Conservation (phyloP, 2,329 filamentous ascomycete genomes). For the Aspergillus udagawae region DNA sequence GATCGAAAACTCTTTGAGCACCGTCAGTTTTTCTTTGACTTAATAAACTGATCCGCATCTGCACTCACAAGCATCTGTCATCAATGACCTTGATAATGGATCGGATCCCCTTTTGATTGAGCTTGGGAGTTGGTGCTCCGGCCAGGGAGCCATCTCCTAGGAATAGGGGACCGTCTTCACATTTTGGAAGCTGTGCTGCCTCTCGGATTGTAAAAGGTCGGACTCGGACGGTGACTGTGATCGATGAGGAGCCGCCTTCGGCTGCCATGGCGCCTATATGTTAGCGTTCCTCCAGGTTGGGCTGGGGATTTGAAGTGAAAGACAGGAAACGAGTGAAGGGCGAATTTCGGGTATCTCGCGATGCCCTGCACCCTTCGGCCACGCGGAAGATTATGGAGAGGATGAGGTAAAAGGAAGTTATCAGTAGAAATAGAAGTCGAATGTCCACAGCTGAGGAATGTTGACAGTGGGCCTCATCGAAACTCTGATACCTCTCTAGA, state of each 20-base stretch:
- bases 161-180: conserved; percentile 83
- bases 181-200: conserved; percentile 76
- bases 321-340: conserved; percentile 12
- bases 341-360: conserved; percentile 15
- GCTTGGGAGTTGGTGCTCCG: conserved; percentile 76
- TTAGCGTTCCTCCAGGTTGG: conserved; percentile 18
- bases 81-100: conserved; percentile 95
- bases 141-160: conserved; percentile 95
- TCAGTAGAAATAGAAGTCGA: background rate
- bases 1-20: conserved; percentile 77
- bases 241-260: conserved; percentile 46
- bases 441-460: conserved; percentile 19
- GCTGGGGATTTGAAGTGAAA: conserved; percentile 6
- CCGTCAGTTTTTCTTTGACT: conserved; percentile 13
- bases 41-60: background rate
- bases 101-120: conserved; percentile 79
- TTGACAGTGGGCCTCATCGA: conserved; percentile 27
- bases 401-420: conserved; percentile 9
- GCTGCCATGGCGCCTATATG: conserved; percentile 35
- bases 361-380: conserved; percentile 17
- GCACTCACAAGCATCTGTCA: conserved; percentile 83
- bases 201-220: conserved; percentile 77
- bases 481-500: background rate
- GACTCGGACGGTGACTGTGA: conserved; percentile 55
- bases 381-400: conserved; percentile 7